phyloP scores from a whole-genome alignment of 2,329 filamentous ascomycete genomes.

The Talaromyces sp. region DNA sequence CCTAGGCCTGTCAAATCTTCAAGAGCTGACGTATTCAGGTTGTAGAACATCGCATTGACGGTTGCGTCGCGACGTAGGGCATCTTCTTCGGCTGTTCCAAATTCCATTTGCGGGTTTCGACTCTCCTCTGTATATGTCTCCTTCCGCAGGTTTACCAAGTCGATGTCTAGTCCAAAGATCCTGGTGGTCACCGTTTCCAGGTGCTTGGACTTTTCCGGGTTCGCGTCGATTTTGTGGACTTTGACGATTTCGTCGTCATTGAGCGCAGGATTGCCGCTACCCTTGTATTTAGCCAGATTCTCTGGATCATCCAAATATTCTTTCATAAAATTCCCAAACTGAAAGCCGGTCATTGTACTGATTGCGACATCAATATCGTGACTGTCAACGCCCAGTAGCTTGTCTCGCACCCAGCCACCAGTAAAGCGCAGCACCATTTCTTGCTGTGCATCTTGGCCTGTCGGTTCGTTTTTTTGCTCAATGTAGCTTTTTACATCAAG shows the following conservation, averaged over 20 bases:
- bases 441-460: constrained; percentile 34
- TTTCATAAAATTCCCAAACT: constrained; percentile 43
- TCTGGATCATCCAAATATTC: constrained; percentile 37
- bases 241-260: constrained; percentile 61
- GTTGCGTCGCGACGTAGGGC: constrained; percentile 86
- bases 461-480: constrained; percentile 15
- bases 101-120: constrained; percentile 87
- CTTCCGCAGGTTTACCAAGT: constrained; percentile 90
- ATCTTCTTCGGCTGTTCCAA: constrained; percentile 87
- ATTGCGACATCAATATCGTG: constrained; percentile 49
- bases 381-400: constrained; percentile 42
- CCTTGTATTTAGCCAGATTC: constrained; percentile 40
- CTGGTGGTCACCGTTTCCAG: constrained; percentile 85
- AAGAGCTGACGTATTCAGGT: constrained; percentile 70
- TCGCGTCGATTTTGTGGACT: constrained; percentile 83
- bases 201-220: constrained; percentile 95
- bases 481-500: constrained; percentile 75
- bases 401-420: constrained; percentile 49
- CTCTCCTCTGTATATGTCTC: constrained; percentile 88
- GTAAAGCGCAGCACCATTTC: constrained; percentile 43
- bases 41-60: constrained; percentile 94
- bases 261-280: constrained; percentile 45
- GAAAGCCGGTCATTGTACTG: constrained; percentile 46
- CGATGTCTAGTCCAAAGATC: constrained; percentile 81
- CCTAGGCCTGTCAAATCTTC: constrained; percentile 81